Percentiles rank a stretch among this genome's conserved stretches.
phyloP scores from a whole-genome alignment of 139 green algal species.

The Chlamydomonas incerta region DNA sequence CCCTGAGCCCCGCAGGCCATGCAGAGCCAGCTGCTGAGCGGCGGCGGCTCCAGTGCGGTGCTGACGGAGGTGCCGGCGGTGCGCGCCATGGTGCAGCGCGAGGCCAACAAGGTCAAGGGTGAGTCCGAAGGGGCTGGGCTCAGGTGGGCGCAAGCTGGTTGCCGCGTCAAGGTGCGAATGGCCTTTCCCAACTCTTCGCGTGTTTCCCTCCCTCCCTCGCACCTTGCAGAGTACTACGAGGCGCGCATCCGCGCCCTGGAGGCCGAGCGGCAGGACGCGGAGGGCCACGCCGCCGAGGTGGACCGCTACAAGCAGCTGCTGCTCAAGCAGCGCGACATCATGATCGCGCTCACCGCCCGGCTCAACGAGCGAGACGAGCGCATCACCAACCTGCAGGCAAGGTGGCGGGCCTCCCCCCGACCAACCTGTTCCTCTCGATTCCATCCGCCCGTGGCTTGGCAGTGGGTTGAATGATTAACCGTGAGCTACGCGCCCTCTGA shows the following conservation, averaged over 20 bases:
- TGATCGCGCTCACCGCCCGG: slow-evolving; percentile 94
- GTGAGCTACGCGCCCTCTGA: too few relatives aligned
- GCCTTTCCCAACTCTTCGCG: too few relatives aligned
- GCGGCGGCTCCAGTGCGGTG: slow-evolving; percentile 55
- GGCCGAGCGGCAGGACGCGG: slow-evolving; percentile 70
- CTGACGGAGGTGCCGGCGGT: slow-evolving; percentile 85
- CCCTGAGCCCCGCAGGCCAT: slow-evolving; percentile 55
- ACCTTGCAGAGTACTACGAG: slow-evolving; percentile 89
- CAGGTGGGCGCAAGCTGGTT: too few relatives aligned
- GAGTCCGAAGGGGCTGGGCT: too few relatives aligned
- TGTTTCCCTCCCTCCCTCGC: neutral
- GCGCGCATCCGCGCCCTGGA: slow-evolving; percentile 85
- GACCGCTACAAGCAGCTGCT: slow-evolving; percentile 94
- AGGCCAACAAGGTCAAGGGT: slow-evolving; percentile 58
- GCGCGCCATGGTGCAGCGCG: slow-evolving; percentile 77
- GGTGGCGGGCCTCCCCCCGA: too few relatives aligned
- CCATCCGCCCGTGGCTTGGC: too few relatives aligned
- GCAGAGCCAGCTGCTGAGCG: slow-evolving; percentile 92
- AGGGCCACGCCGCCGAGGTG: slow-evolving; percentile 63
- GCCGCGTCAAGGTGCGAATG: too few relatives aligned
- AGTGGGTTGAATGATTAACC: too few relatives aligned
- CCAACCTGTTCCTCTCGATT: too few relatives aligned
- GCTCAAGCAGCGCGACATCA: slow-evolving; percentile 98
- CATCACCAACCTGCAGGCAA: slow-evolving; percentile 86
- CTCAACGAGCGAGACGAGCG: slow-evolving; percentile 95